Evolutionary conservation across 2,329 filamentous ascomycete genomes (phyloP), one percentile per base, ranked within the genome.

Genomic region (Fusarium sambucinum): DNA sequence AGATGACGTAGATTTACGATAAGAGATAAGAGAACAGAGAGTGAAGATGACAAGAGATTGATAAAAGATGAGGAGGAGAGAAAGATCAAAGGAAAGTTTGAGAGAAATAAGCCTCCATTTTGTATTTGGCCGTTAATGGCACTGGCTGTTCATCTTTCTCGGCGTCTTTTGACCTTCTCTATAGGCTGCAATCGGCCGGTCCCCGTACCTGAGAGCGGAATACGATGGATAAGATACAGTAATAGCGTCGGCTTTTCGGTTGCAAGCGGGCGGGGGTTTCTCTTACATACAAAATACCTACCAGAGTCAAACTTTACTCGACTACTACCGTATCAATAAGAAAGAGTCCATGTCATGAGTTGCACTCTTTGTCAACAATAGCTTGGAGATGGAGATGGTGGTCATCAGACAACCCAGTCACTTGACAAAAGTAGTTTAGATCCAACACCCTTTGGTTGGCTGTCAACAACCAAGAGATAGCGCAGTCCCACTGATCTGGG

Each of bases 151-250:
- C 63, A 60, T 68, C 58, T 57, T 57, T 55, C 60, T 64, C 52
- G 52, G 55, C 59, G 25, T 59, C 61, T 59, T 40, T 58, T 17
- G 51, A 55, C 30, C 55, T 47, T 66, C 50, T 57, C 41, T n/a
- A 69, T 66, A 54, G 67, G 69, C 64, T 73, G 71, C 71, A 71
- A 71, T 67, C 69, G 71, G 71, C 71, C 71, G 71, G 66, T 54
- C 56, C 37, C 51, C n/a, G 33, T 55, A 37, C 51, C 44, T 66
- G 37, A 40, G 45, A 62, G 58, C 62, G 64, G 67, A 68, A 70
- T 57, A 66, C 35, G 12, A 38, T 42, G 59, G 53, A 71, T 70
- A 68, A 69, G 64, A 68, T 70, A 71, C 35, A 21, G 12, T 38
- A 38, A 71, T 71, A 71, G 69, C 69, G 69, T 70, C 62, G 57